These are phyloP conservation scores for Solanum corneliomulleri DNA, from an alignment of 257 asterid genomes.

Conservation along the genomic window DNA sequence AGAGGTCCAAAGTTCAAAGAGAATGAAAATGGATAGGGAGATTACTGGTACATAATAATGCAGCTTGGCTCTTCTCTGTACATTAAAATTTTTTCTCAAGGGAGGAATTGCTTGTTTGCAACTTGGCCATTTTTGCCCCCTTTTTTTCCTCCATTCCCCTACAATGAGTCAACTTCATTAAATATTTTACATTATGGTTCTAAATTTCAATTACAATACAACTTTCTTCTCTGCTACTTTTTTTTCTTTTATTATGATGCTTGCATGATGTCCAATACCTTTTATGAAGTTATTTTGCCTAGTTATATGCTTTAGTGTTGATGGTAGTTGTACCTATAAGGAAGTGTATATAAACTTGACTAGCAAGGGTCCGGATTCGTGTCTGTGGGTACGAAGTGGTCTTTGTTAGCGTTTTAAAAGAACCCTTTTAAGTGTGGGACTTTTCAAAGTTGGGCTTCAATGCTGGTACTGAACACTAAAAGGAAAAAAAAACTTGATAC, in stretches of 20 bases:
- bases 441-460: not conserved
- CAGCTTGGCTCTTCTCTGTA: constrained; percentile 11
- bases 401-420: not conserved
- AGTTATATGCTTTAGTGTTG: not conserved
- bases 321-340: not conserved
- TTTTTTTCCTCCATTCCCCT: not conserved
- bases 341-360: not conserved
- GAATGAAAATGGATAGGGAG: constrained; percentile 47
- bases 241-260: not conserved
- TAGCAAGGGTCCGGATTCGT: not conserved
- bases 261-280: not conserved
- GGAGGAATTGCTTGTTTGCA: constrained; percentile 1
- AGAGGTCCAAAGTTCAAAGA: constrained; percentile 37
- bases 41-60: constrained; percentile 27
- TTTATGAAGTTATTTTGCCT: not conserved
- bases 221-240: not conserved
- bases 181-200: not conserved
- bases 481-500: not conserved
- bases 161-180: not conserved
- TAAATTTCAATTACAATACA: not conserved
- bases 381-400: not conserved
- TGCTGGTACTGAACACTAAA: not conserved
- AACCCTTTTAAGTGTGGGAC: not conserved
- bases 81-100: constrained; percentile 1
- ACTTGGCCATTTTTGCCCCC: not conserved